Evolutionary conservation across 805 yeast genomes (phyloP).

Genomic region (Myxozyma udenii): DNA sequence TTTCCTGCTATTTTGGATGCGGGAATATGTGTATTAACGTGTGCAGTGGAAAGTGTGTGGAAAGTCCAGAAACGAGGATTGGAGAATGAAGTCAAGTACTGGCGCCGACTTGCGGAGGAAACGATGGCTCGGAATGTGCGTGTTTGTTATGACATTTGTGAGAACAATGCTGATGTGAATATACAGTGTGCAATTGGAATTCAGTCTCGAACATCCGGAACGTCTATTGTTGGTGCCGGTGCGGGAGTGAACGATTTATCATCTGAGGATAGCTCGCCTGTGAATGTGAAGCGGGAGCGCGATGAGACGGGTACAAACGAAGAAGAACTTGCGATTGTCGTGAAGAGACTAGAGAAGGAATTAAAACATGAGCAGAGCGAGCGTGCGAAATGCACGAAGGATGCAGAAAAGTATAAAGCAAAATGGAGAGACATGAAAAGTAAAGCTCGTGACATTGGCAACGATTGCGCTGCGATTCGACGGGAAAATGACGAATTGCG

Average conservation of each 20-base stretch:
- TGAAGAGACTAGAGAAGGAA: neutral
- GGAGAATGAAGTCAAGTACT: slow-evolving; percentile 19
- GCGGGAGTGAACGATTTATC: too few relatives aligned
- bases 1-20: neutral
- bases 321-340: too few relatives aligned
- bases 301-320: too few relatives aligned
- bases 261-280: too few relatives aligned
- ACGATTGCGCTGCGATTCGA: neutral
- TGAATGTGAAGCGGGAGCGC: too few relatives aligned
- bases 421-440: too few relatives aligned
- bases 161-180: too few relatives aligned
- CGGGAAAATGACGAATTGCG: neutral
- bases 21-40: neutral
- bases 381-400: neutral
- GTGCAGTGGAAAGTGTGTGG: slow-evolving; percentile 18
- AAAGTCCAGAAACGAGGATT: slow-evolving; percentile 19
- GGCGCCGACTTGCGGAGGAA: slow-evolving; percentile 9
- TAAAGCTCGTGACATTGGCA: too few relatives aligned
- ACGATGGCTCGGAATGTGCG: neutral
- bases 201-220: too few relatives aligned
- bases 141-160: neutral
- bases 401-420: too few relatives aligned
- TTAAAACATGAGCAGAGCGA: neutral
- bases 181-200: too few relatives aligned
- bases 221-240: too few relatives aligned